A percentile compares a stretch with the other conserved stretches of the same genome.
phyloP scores from a whole-genome alignment of 208 protist species.

The Wallacemonas sp. region DNA sequence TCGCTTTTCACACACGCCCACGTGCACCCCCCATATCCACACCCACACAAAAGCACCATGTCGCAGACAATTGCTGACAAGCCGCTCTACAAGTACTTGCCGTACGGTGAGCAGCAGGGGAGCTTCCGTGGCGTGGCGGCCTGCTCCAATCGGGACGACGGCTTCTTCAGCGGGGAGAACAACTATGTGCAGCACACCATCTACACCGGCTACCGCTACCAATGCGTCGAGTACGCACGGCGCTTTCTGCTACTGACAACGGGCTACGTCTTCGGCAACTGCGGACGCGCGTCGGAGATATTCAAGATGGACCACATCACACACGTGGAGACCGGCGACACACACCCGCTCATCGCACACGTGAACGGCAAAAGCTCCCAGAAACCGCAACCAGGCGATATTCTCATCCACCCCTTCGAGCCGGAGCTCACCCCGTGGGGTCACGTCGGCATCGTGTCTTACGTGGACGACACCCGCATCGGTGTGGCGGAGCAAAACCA shows the following conservation, averaged over 20 bases:
- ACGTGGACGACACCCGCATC: constrained; percentile 57
- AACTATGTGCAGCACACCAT: constrained; percentile 66
- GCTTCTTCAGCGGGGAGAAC: constrained; percentile 81
- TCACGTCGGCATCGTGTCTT: constrained; percentile 73
- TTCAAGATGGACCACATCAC: constrained; percentile 62
- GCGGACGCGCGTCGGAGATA: constrained; percentile 62
- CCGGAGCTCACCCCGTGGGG: constrained; percentile 52
- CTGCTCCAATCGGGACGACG: constrained; percentile 72
- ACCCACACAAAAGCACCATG: not conserved
- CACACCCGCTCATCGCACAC: constrained; percentile 41
- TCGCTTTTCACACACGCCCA: too few relatives aligned
- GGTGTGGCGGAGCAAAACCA: constrained; percentile 83
- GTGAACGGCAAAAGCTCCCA: constrained; percentile 40
- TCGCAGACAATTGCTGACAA: not conserved
- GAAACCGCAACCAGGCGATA: constrained; percentile 51
- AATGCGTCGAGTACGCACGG: constrained; percentile 81
- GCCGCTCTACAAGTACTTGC: constrained; percentile 16
- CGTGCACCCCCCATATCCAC: not conserved
- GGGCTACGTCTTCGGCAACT: constrained; percentile 70
- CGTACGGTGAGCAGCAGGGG: constrained; percentile 66
- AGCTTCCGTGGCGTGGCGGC: constrained; percentile 67
- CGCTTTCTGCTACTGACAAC: constrained; percentile 73
- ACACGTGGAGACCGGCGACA: constrained; percentile 55
- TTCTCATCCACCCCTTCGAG: constrained; percentile 73
- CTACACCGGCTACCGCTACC: constrained; percentile 78